Evolutionary conservation across 2,329 filamentous ascomycete species (phyloP), one percentile per base, ranked within the genome.

Genomic region (Lasiodiplodia hormozganensis): DNA sequence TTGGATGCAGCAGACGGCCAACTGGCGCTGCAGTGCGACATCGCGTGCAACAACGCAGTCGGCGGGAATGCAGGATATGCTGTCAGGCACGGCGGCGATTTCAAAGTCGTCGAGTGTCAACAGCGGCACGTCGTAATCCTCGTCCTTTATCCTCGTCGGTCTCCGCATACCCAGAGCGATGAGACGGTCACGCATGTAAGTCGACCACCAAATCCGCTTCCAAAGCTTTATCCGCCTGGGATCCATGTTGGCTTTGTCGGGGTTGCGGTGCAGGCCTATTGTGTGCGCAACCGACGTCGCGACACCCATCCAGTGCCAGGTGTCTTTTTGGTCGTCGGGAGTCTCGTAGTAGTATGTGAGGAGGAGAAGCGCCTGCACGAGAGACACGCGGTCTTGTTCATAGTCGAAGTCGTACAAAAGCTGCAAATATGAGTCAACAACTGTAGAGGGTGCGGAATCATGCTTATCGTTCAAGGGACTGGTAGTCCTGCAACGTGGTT

Each of bases 321-420:
- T 97, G 78, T 97, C 95, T 80, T 97, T 97, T 77, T 97, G 93
- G 78, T 97, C 95, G 80, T 97, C 94, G 0, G 94, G 94, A 14
- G 93, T 97, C 80, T 97, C 94, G 78, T 97, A 97, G 92, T 95
- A 98, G 79, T 97, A 97, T 3, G 94, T 97, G 92, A 97, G 94
- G 69, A 97, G 86, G 28, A 97, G 85, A 25, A 97, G 85, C 4
- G 92, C 91, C 80, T 97, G 95, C 18, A 97, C 93, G 28, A 97
- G 86, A 23, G 93, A 89, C 69, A 97, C 90, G 64, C 94, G 92
- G 78, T 97, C 94, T 54, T 90, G 88, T 80, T 98, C 95, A 79
- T 96, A 97, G 79, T 98, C 95, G 73, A 97, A 96, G 77, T 97
- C 94, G 80, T 97, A 97, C 21, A 98, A 85, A 3, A 96, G 86